Conservation (phyloP, 1,139 yeast genomes). For the Saccharomycopsis hybrid region DNA sequence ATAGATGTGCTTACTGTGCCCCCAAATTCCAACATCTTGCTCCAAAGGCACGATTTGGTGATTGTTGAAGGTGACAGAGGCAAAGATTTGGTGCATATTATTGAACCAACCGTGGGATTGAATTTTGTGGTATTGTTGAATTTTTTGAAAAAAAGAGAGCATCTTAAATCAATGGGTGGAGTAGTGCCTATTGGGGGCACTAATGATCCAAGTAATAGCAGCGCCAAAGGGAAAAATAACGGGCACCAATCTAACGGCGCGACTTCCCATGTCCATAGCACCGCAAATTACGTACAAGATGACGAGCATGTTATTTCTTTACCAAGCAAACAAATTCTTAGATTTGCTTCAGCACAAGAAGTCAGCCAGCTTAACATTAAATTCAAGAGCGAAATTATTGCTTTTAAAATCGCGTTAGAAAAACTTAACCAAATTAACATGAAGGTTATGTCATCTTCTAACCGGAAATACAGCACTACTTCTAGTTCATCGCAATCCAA, state of each 20-base stretch:
- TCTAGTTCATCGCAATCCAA: not conserved
- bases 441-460: not conserved
- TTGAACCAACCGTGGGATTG: slow-evolving; percentile 56
- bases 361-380: slow-evolving; percentile 13
- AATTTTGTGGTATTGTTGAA: slow-evolving; percentile 80
- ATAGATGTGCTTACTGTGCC: slow-evolving; percentile 76
- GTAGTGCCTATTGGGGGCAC: slow-evolving; percentile 19
- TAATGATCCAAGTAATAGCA: slow-evolving; percentile 1
- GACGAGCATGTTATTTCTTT: slow-evolving; percentile 24
- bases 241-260: not conserved
- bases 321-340: slow-evolving; percentile 66
- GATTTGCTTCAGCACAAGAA: slow-evolving; percentile 27
- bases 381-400: slow-evolving; percentile 15
- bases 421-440: slow-evolving; percentile 16
- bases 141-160: slow-evolving; percentile 70
- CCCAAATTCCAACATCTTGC: slow-evolving; percentile 42
- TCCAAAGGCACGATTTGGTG: slow-evolving; percentile 70
- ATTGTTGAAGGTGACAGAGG: slow-evolving; percentile 98
- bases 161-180: slow-evolving; percentile 65
- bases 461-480: not conserved
- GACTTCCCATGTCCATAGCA: not conserved
- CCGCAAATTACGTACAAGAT: slow-evolving; percentile 10
- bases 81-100: slow-evolving; percentile 76
- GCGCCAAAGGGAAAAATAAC: not conserved
- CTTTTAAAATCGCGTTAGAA: slow-evolving; percentile 19